A percentile compares a stretch with the other conserved stretches of the same genome.
Evolutionary conservation across 805 yeast species (phyloP).

Genomic region (Candida taoyuanica): DNA sequence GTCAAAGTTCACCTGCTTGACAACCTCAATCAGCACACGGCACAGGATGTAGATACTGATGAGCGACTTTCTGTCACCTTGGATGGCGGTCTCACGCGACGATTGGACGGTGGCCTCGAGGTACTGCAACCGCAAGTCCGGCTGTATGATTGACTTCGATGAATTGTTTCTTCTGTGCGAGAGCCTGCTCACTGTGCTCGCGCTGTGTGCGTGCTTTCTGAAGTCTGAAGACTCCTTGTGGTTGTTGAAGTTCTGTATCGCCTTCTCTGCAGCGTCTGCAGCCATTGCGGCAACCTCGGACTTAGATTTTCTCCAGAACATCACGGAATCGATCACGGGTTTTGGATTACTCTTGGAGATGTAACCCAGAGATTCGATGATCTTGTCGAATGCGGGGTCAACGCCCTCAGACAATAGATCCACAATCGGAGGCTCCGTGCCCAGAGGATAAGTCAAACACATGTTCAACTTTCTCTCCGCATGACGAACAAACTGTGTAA

Average conservation of each 20-base stretch:
- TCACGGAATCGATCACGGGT: constrained; percentile 94
- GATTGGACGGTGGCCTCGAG: constrained; percentile 34
- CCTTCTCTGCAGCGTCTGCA: constrained; percentile 46
- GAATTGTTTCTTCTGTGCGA: constrained; percentile 49
- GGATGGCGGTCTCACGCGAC: constrained; percentile 64
- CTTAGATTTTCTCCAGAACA: constrained; percentile 96
- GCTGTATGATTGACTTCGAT: constrained; percentile 35
- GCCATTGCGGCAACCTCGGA: constrained; percentile 76
- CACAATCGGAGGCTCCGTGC: constrained; percentile 72
- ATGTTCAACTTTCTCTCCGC: constrained; percentile 83
- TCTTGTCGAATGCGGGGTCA: constrained; percentile 82
- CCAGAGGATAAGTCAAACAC: constrained; percentile 61
- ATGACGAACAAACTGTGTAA: constrained; percentile 91
- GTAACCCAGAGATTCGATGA: constrained; percentile 81
- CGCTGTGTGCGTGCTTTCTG: constrained; percentile 27
- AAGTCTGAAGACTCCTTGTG: constrained; percentile 26
- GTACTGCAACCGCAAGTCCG: constrained; percentile 51
- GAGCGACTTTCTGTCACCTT: constrained; percentile 81
- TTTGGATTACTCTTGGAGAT: constrained; percentile 88
- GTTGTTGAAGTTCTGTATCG: constrained; percentile 29
- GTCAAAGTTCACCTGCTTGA: constrained; percentile 76
- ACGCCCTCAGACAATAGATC: constrained; percentile 79
- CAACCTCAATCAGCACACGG: constrained; percentile 88
- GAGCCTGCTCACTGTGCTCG: constrained; percentile 30
- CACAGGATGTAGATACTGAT: constrained; percentile 86